phyloP scores from a whole-genome alignment of 495 filamentous ascomycete genomes.

The Neurospora sublineolata region DNA sequence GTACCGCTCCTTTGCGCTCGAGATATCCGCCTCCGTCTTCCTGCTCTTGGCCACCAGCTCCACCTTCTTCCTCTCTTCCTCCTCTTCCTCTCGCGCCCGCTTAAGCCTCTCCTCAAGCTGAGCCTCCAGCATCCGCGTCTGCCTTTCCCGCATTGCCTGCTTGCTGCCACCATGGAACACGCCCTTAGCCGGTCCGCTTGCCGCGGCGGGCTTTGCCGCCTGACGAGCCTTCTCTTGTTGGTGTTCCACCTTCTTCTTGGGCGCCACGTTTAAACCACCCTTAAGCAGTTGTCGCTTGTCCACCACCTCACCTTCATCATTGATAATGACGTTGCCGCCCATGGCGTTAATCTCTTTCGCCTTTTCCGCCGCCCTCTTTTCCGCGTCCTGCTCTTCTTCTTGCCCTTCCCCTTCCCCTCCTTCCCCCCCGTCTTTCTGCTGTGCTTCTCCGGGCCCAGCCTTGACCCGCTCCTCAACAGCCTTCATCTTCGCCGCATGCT shows the following conservation, averaged over 20 bases:
- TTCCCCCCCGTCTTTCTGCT: slow-evolving; percentile 9
- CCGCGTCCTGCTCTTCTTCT: slow-evolving; percentile 24
- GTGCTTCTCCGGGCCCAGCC: slow-evolving; percentile 27
- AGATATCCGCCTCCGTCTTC: slow-evolving; percentile 70
- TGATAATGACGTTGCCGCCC: slow-evolving; percentile 61
- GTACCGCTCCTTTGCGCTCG: slow-evolving; percentile 77
- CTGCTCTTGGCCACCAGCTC: slow-evolving; percentile 62
- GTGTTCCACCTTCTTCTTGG: slow-evolving; percentile 38
- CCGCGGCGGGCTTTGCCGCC: slow-evolving; percentile 19
- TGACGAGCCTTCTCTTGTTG: slow-evolving; percentile 25
- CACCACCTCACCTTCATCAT: slow-evolving; percentile 88
- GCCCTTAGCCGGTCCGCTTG: slow-evolving; percentile 27
- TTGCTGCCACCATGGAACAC: slow-evolving; percentile 40
- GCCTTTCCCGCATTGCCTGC: slow-evolving; percentile 62
- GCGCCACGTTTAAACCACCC: slow-evolving; percentile 74
- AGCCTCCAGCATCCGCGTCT: slow-evolving; percentile 77
- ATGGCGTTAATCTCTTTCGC: slow-evolving; percentile 61
- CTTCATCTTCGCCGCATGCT: slow-evolving; percentile 59
- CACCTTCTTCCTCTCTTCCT: slow-evolving; percentile 52
- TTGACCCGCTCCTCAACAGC: slow-evolving; percentile 54
- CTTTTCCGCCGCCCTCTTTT: slow-evolving; percentile 59
- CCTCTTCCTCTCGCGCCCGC: slow-evolving; percentile 61
- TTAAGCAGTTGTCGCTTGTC: slow-evolving; percentile 85
- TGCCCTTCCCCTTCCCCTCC: slow-evolving; percentile 11
- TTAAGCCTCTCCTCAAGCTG: slow-evolving; percentile 68